phyloP scores from a whole-genome alignment of 176 grass and related monocot genomes.

The Oryza longistaminata region DNA sequence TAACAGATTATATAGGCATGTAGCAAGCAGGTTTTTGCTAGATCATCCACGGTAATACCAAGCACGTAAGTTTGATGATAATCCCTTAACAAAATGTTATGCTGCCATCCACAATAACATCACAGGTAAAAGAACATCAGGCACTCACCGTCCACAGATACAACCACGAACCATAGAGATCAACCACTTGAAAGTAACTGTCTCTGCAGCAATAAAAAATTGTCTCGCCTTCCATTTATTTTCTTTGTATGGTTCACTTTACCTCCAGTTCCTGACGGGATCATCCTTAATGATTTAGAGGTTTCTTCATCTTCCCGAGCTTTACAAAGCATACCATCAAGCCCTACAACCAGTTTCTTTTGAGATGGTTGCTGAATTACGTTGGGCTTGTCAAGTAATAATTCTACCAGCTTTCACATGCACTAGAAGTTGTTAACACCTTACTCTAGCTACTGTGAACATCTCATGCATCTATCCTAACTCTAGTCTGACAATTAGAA shows the following conservation, averaged over 20 bases:
- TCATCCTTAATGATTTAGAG: background rate
- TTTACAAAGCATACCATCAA: background rate
- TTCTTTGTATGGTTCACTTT: background rate
- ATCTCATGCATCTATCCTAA: constrained; percentile 9
- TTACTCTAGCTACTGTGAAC: background rate
- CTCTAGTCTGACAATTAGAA: background rate
- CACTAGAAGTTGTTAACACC: background rate
- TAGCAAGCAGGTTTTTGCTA: background rate
- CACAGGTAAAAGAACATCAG: too few relatives aligned
- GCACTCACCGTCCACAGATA: too few relatives aligned
- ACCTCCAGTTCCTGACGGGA: background rate
- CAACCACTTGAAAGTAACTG: too few relatives aligned
- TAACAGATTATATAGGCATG: too few relatives aligned
- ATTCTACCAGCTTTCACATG: background rate
- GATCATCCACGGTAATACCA: background rate
- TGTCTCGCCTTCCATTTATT: background rate
- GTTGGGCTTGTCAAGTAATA: background rate
- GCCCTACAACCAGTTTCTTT: background rate
- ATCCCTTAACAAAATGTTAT: too few relatives aligned
- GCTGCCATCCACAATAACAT: too few relatives aligned
- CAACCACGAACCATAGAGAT: too few relatives aligned
- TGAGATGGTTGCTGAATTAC: background rate
- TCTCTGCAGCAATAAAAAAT: too few relatives aligned
- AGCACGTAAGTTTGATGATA: background rate
- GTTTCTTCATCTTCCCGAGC: background rate